These are phyloP conservation scores for Fusarium agapanthi DNA, from an alignment of 2,329 filamentous ascomycete genomes.

Conservation along the genomic window DNA sequence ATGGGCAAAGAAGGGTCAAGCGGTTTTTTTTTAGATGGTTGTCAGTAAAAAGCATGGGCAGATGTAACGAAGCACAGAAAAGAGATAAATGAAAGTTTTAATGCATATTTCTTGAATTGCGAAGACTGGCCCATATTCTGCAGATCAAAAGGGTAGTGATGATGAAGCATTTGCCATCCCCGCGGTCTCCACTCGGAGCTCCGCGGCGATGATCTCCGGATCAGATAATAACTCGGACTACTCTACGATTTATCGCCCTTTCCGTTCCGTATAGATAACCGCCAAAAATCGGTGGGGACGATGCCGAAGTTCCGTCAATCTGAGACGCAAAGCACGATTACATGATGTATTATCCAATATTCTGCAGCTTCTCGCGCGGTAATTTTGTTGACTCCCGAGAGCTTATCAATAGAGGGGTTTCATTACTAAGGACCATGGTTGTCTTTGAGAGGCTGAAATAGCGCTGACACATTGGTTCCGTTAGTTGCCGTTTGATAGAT, in stretches of 20 bases:
- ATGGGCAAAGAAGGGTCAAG: conserved; percentile 38
- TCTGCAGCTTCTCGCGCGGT: not conserved
- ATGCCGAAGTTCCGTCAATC: conserved; percentile 34
- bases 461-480: not conserved
- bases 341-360: conserved; percentile 14
- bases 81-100: conserved; percentile 42
- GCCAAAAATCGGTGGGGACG: not conserved
- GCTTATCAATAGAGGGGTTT: conserved; percentile 25
- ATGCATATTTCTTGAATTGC: conserved; percentile 9
- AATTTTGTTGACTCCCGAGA: not conserved
- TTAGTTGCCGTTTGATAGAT: not conserved
- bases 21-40: conserved; percentile 42
- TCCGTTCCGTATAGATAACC: not conserved
- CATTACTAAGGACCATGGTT: conserved; percentile 13
- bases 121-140: not conserved
- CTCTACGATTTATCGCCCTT: not conserved
- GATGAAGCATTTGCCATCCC: not conserved
- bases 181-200: not conserved
- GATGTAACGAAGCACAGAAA: conserved; percentile 44
- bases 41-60: conserved; percentile 42
- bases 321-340: conserved; percentile 14
- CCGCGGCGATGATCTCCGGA: not conserved
- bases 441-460: not conserved
- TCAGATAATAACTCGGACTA: not conserved
- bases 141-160: not conserved